phyloP scores from a whole-genome alignment of 805 yeast species.

The Starmerella sp. region DNA sequence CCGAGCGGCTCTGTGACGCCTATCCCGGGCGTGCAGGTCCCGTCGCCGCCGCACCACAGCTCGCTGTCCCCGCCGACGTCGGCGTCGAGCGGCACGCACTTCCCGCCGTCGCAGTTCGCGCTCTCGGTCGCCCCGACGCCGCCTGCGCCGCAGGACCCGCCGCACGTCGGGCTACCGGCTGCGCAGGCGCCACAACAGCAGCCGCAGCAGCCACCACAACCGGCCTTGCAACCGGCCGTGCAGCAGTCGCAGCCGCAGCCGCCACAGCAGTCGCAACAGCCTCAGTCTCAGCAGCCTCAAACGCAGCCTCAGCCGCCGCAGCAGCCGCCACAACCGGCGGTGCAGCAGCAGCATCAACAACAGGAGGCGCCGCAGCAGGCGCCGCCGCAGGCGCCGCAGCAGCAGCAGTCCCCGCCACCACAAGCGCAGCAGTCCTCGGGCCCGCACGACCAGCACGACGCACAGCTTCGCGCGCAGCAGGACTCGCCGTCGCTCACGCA shows the following conservation, averaged over 20 bases:
- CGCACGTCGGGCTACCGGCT: background rate
- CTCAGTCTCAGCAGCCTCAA: background rate
- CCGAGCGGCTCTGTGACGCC: background rate
- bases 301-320: constrained; percentile 9
- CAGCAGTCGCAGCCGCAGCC: constrained; percentile 6
- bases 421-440: constrained; percentile 3
- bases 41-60: background rate
- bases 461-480: constrained; percentile 1
- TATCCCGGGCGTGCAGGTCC: background rate
- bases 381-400: background rate
- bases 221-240: background rate
- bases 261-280: background rate
- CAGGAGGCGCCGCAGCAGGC: background rate
- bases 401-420: background rate
- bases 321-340: constrained; percentile 3
- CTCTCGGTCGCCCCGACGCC: background rate
- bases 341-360: background rate
- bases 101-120: background rate
- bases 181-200: background rate
- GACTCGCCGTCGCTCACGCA: background rate
- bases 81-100: background rate
- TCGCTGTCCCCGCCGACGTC: background rate
- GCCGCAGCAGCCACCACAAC: background rate
- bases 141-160: background rate
- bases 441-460: background rate